Evolutionary conservation across 1,284 basidiomycete species (phyloP), one percentile per base, ranked within the genome.

Genomic region (Trichosporon sp.): DNA sequence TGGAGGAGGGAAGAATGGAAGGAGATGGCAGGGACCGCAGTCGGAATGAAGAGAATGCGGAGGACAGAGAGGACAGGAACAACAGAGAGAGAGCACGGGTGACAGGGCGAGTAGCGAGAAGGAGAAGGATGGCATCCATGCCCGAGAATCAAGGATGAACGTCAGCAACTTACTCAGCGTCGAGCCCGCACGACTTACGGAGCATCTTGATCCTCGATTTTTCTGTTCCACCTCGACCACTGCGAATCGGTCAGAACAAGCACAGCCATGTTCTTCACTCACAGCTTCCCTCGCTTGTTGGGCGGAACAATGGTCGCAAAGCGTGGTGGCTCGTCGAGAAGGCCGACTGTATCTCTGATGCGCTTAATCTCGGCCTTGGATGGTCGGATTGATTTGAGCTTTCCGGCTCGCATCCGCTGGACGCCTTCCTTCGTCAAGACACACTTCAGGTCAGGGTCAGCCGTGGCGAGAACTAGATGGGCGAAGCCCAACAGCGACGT

Each of bases 191-290:
- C 4, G 2, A 71, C 74, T 67, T 54, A 80, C 92, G 84, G 21
- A 94, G 81, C 86, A 92, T 86, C 4, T 87, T 85, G 3, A 89
- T 88, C 21, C 88, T 82, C 70, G 86, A 90, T 76, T 87, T 88
- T 52, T 83, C 80, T 3, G 78, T 80, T 0, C 84, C 84, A 7
- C 82, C 84, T 52, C 83, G 82, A 0, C 84, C 84, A 58, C 88
- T 77, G 40, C 1, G 6, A 27, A 23, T 3, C 19, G 36, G 54
- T 68, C 54, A 80, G 60, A 36, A 14, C 4, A 37, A 16, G 23
- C 36, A 10, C 2, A 9, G 4, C 27, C 16, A 10, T 10, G 29
- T 2, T 16, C n/a, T n/a, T n/a, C n/a, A 63, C 70, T 58, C 57
- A 73, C 71, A 71, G 69, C 57, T 69, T 70, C 0, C 66, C 69